Conservation (phyloP, 129 eudicot species). For the Smallanthus sonchifolius region DNA sequence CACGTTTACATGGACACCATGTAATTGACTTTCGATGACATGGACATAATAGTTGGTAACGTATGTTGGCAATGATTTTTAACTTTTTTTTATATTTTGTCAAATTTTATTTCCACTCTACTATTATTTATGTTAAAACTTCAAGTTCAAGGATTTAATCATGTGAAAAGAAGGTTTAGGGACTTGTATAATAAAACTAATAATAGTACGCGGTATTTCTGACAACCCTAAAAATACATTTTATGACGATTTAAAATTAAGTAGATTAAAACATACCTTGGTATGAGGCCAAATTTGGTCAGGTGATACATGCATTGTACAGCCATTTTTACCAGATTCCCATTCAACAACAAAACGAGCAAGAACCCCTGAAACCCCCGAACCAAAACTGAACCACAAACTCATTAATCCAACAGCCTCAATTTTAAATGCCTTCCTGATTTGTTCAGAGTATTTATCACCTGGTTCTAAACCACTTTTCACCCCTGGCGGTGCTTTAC, state of each 20-base stretch:
- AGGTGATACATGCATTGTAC: slow-evolving; percentile 98
- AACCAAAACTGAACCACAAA: slow-evolving; percentile 97
- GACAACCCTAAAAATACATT: neutral
- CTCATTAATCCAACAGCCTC: slow-evolving; percentile 98
- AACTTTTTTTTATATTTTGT: neutral
- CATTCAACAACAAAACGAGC: slow-evolving; percentile 98
- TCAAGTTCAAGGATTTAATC: neutral
- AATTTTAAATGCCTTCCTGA: slow-evolving; percentile 78
- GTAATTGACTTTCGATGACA: too few relatives aligned
- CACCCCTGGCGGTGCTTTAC: slow-evolving; percentile 31
- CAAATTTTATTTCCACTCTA: neutral
- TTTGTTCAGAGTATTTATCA: slow-evolving; percentile 71
- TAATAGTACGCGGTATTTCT: neutral
- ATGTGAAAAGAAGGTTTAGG: neutral
- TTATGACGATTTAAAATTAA: neutral
- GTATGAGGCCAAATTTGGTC: slow-evolving; percentile 99
- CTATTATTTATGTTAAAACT: too few relatives aligned
- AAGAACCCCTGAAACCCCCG: slow-evolving; percentile 78
- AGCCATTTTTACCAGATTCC: slow-evolving; percentile 94
- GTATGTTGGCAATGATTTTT: neutral
- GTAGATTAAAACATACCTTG: slow-evolving; percentile 49
- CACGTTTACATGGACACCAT: neutral
- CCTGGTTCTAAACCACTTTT: slow-evolving; percentile 34
- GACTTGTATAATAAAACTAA: neutral
- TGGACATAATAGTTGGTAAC: neutral